Conservation (phyloP, 2,329 filamentous ascomycete species). For the Phoma sp. region DNA sequence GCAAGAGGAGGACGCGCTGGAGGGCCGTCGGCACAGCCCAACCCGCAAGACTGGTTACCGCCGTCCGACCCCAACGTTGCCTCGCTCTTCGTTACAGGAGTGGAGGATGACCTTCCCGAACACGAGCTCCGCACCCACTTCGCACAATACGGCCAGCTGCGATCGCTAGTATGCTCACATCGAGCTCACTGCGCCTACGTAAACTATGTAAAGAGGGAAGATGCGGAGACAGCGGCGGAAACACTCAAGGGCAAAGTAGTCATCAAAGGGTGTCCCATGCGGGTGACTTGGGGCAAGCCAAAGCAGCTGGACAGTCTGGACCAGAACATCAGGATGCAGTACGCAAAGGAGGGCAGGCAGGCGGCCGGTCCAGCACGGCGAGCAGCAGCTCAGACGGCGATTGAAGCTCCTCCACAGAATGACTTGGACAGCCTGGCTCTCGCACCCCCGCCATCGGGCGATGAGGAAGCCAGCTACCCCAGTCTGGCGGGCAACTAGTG, state of each 20-base stretch:
- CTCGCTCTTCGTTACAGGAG: conserved; percentile 91
- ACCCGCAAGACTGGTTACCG: conserved; percentile 83
- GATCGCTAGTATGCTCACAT: conserved; percentile 93
- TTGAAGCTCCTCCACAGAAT: conserved; percentile 51
- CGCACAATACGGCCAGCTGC: conserved; percentile 84
- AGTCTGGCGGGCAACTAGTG: conserved; percentile 81
- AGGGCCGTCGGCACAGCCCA: conserved; percentile 75
- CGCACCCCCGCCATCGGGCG: conserved; percentile 79
- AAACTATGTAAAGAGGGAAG: conserved; percentile 86
- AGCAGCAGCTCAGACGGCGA: conserved; percentile 48
- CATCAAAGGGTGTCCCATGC: conserved; percentile 87
- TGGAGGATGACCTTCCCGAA: conserved; percentile 95
- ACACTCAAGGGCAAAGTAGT: conserved; percentile 87
- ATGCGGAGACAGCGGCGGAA: conserved; percentile 83
- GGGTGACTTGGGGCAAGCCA: conserved; percentile 91
- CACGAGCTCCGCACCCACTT: conserved; percentile 92
- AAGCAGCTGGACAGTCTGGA: conserved; percentile 93
- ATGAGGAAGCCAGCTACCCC: conserved; percentile 82
- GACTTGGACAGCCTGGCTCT: conserved; percentile 60
- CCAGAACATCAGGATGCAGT: conserved; percentile 79
- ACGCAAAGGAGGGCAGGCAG: conserved; percentile 77
- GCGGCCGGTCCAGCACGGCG: conserved; percentile 36
- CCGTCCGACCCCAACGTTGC: conserved; percentile 86
- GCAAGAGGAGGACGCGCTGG: conserved; percentile 57
- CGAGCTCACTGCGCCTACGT: conserved; percentile 97